A percentile compares a stretch with the other conserved stretches of the same genome.
Evolutionary conservation across 441 rosid genomes (phyloP).

Genomic region (Gossypium trilobum): DNA sequence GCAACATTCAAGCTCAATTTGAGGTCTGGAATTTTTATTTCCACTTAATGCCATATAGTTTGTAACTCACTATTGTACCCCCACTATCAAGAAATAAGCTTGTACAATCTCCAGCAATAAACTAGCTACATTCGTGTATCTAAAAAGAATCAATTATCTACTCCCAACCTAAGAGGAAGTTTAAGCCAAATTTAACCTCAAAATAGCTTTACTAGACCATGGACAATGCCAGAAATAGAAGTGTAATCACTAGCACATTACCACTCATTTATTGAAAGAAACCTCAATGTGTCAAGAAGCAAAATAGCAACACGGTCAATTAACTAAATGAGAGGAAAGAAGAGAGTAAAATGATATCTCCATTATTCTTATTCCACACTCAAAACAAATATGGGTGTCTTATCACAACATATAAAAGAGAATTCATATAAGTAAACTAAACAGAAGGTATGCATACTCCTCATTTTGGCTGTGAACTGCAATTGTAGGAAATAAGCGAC

Average conservation of each 20-base stretch:
- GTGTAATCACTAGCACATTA: neutral
- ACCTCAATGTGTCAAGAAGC: neutral
- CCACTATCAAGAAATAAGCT: neutral
- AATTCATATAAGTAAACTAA: constrained; percentile 1
- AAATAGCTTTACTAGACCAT: neutral
- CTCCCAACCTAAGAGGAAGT: neutral
- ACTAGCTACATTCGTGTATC: too few species aligned
- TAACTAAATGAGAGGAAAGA: neutral
- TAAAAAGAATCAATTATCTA: too few species aligned
- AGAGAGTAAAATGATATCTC: neutral
- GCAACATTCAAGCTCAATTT: neutral
- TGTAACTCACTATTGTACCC: neutral
- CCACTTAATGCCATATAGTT: neutral
- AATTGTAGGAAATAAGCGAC: constrained; percentile 73
- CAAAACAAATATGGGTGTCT: neutral
- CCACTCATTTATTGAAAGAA: neutral
- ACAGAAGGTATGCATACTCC: constrained; percentile 53
- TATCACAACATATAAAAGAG: neutral
- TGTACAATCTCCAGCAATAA: neutral
- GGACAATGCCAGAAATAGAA: neutral
- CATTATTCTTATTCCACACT: neutral
- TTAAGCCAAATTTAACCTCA: neutral
- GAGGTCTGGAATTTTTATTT: neutral
- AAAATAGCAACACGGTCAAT: neutral
- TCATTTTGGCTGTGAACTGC: constrained; percentile 90